Evolutionary conservation across 1,284 basidiomycete species (phyloP), one percentile per base, ranked within the genome.

Genomic region (Moesziomyces sp.): DNA sequence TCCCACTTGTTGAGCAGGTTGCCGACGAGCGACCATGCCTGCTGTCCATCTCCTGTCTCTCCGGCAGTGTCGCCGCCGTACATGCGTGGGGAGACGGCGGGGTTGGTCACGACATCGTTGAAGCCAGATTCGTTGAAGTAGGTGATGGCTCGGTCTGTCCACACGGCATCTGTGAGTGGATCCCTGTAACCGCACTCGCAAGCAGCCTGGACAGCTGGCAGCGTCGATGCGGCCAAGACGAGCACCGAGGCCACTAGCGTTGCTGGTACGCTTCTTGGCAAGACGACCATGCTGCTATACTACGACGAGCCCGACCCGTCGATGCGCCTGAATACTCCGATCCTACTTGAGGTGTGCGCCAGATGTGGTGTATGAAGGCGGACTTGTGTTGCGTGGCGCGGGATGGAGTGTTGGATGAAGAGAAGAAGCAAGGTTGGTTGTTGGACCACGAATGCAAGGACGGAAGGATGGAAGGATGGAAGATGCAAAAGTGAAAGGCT

Each of bases 111-210:
- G 13, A 78, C 59, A 52, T 78, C 58, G 28, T 48, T 57, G 38
- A 68, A 38, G 35, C 65, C 77, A 3, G 75, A 50, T 35, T 81
- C 79, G 69, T 81, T 81, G 50, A 79, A 81, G 50, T 81, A 81
- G 46, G 70, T 74, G 60, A 81, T 80, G 50, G 71, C 55, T 10
- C 76, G 67, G 45, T 78, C 79, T 28, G 79, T 81, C 78, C 78
- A 81, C 19, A 80, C 65, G 0, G 56, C 65, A 26, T 73, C 49
- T 45, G 78, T 80, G 47, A 65, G 47, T 13, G 77, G 77, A 50
- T 80, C 78, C 13, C 65, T 69, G 51, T 77, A 80, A 11, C 78
- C 78, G 52, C 78, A 80, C 46, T 77, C 72, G 69, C 78, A 80
- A 1, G 56, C 64, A 18, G 75, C 72, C 9, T 52, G 58, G 10